These are phyloP conservation scores for Dactylonectria estremocensis DNA, from an alignment of 2,329 filamentous ascomycete species.

Conservation along the genomic window DNA sequence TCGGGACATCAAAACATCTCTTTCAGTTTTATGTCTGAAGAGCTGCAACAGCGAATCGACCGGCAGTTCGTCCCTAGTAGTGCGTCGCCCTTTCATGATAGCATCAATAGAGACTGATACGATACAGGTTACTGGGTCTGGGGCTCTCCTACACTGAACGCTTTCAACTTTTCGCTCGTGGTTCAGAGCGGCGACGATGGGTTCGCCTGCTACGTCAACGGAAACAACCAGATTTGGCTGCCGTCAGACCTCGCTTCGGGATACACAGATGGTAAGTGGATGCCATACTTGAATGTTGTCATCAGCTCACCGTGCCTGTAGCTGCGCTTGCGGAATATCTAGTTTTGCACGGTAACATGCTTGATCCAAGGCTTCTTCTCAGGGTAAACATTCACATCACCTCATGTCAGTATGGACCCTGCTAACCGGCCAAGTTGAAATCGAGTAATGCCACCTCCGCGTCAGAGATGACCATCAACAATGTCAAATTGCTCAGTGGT, in stretches of 20 bases:
- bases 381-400: slow-evolving; percentile 1
- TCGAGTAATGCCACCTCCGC: background rate
- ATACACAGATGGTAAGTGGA: slow-evolving; percentile 19
- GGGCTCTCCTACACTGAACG: slow-evolving; percentile 23
- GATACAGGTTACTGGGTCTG: slow-evolving; percentile 28
- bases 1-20: slow-evolving; percentile 34
- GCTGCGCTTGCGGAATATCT: slow-evolving; percentile 13
- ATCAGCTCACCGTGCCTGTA: accelerated
- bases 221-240: slow-evolving; percentile 35
- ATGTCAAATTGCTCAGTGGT: slow-evolving; percentile 22
- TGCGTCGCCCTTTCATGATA: background rate
- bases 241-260: slow-evolving; percentile 18
- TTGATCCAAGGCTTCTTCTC: slow-evolving; percentile 25
- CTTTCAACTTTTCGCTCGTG: slow-evolving; percentile 31
- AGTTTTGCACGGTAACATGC: slow-evolving; percentile 25
- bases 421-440: slow-evolving; percentile 3
- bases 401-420: too few relatives aligned
- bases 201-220: slow-evolving; percentile 30
- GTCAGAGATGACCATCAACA: slow-evolving; percentile 13
- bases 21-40: slow-evolving; percentile 16
- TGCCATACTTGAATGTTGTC: accelerated
- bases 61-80: slow-evolving; percentile 24
- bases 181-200: slow-evolving; percentile 11
- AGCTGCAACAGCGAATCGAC: slow-evolving; percentile 27
- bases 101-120: accelerated